Conservation (phyloP, 768 basidiomycete species). For the Neoboletus magnificus region DNA sequence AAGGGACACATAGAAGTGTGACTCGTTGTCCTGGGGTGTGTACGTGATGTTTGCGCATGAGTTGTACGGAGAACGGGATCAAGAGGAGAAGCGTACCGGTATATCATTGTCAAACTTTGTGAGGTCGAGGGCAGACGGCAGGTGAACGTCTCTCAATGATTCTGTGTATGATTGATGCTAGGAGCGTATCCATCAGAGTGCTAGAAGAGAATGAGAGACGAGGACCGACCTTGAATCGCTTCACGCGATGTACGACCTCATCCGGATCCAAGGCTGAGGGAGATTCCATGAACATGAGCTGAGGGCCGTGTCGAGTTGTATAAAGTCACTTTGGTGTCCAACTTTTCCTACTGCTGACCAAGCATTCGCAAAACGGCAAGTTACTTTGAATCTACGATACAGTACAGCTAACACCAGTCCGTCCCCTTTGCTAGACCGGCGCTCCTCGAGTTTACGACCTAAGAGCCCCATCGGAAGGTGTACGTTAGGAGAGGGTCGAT, state of each 20-base stretch:
- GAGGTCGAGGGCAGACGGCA: conserved; percentile 61
- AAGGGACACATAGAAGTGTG: conserved; percentile 73
- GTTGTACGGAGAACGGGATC: not conserved
- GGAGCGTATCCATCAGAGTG: not conserved
- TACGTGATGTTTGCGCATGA: not conserved
- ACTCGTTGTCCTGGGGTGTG: conserved; percentile 62
- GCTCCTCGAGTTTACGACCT: no score
- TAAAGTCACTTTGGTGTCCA: no score
- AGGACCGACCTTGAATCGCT: conserved; percentile 48
- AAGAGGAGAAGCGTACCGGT: conserved; percentile 33
- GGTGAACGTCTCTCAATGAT: conserved; percentile 65
- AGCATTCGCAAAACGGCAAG: conserved; percentile 1
- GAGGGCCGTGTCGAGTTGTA: not conserved
- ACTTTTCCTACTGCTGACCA: conserved; percentile 6
- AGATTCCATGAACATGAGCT: conserved; percentile 11
- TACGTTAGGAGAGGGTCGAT: not conserved
- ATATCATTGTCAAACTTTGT: conserved; percentile 59
- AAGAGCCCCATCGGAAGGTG: not conserved
- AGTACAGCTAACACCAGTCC: no score
- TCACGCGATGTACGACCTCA: conserved; percentile 36
- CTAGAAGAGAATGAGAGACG: not conserved
- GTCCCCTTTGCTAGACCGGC: no score
- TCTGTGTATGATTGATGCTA: conserved; percentile 75
- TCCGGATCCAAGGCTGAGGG: conserved; percentile 8
- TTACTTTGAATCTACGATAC: no score